Evolutionary conservation across 345 rosid species (phyloP), one percentile per base, ranked within the genome.

Genomic region (Gossypium turneri): DNA sequence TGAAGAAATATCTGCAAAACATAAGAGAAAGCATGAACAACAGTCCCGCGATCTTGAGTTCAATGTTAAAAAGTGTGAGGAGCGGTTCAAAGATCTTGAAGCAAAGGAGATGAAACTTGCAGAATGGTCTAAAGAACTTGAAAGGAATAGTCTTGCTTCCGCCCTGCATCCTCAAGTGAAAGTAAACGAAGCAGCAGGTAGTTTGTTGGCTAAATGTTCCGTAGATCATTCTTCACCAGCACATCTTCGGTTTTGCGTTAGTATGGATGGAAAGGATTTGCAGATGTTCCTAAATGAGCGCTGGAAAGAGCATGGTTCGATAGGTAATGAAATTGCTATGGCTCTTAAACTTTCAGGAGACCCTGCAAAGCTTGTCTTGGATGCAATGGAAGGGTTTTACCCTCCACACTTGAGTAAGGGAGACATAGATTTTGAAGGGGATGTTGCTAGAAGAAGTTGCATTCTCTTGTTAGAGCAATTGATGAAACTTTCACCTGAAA

Each of bases 351-450:
- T 62, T 67, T 76, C 86, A 27, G n/a, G 72, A n/a, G 79, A 83
- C 34, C 82, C 86, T 44, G 82, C 78, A 47, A 73, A 73, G 67
- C 60, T 81, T 53, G 81, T 83, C 1, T 76, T 81, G 45, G 81
- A 79, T 71, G 86, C 76, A 16, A 64, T 83, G 63, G 65, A 61
- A 34, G 81, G 79, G 53, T 70, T 83, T 69, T 62, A 83, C 67
- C 75, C 79, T 64, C 70, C 22, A 12, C 45, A 60, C 62, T 53
- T 55, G 45, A 75, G 67, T 15, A 71, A 72, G 22, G 78, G 53
- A 44, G 74, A 34, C 12, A 43, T 4, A 10, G 71, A 72, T 63
- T 80, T 77, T 56, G 75, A 68, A n/a, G 44, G 22, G 20, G 25
- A 57, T 24, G 50, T 51, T 9, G 48, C 51, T 50, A 67, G 50